These are phyloP conservation scores for Zasmidium citrigriseum DNA, from an alignment of 2,329 filamentous ascomycete species.

Conservation along the genomic window DNA sequence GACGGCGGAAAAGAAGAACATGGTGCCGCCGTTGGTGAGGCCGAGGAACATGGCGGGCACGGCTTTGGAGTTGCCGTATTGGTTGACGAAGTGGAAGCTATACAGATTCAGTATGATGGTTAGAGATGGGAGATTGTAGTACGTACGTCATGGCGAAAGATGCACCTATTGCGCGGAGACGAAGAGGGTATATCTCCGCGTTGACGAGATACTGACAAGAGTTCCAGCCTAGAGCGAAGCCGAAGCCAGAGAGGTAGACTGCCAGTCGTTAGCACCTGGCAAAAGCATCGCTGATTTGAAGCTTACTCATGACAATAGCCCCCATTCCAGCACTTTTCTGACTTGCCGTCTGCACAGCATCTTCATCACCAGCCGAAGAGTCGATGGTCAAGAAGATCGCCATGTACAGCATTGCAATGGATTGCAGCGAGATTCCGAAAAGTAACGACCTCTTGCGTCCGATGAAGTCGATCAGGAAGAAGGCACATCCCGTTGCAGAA, in stretches of 20 bases:
- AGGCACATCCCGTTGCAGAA: constrained; percentile 66
- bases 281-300: background rate
- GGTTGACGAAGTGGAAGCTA: constrained; percentile 65
- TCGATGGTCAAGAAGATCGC: constrained; percentile 62
- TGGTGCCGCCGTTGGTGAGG: constrained; percentile 65
- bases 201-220: constrained; percentile 70
- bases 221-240: constrained; percentile 60
- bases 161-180: constrained; percentile 70
- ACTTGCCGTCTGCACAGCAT: constrained; percentile 46
- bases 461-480: constrained; percentile 61
- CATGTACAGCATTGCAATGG: constrained; percentile 55
- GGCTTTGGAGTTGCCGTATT: constrained; percentile 75
- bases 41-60: constrained; percentile 71
- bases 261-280: constrained; percentile 32
- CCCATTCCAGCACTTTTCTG: constrained; percentile 63
- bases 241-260: constrained; percentile 61
- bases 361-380: constrained; percentile 52
- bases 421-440: constrained; percentile 37
- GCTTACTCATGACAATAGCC: constrained; percentile 52
- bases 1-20: constrained; percentile 72
- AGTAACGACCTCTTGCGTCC: constrained; percentile 41
- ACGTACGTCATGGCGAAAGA: constrained; percentile 75
- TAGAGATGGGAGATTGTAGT: constrained; percentile 58
- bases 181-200: constrained; percentile 74
- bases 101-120: background rate